These are phyloP conservation scores for Butyriboletus appendiculatus DNA, from an alignment of 1,284 basidiomycete genomes.

Conservation along the genomic window DNA sequence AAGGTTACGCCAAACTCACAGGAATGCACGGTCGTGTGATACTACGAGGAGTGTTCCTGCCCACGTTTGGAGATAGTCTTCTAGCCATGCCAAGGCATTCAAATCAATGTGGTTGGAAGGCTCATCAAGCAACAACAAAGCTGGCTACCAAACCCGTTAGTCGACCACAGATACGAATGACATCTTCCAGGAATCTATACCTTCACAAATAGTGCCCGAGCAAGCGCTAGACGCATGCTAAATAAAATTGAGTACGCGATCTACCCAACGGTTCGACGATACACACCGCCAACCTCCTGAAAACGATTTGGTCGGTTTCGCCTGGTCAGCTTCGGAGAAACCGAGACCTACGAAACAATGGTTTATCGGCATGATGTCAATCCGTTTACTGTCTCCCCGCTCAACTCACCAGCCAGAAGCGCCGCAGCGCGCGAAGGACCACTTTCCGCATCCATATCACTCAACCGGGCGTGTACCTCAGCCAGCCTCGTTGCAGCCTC, in stretches of 20 bases:
- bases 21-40: slow-evolving; percentile 98
- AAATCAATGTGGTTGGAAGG: slow-evolving; percentile 97
- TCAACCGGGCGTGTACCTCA: slow-evolving; percentile 88
- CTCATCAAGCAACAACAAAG: slow-evolving; percentile 88
- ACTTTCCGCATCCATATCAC: slow-evolving; percentile 98
- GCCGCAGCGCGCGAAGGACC: slow-evolving; percentile 93
- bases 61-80: slow-evolving; percentile 99
- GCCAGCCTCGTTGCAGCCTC: slow-evolving; percentile 85
- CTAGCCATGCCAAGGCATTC: slow-evolving; percentile 84
- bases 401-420: slow-evolving; percentile 73
- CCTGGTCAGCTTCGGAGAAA: slow-evolving; percentile 88
- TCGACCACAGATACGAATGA: background rate
- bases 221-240: slow-evolving; percentile 84
- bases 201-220: slow-evolving; percentile 94
- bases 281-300: slow-evolving; percentile 94
- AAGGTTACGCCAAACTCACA: slow-evolving; percentile 47
- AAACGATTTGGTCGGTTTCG: slow-evolving; percentile 82
- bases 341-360: slow-evolving; percentile 64
- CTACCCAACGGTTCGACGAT: background rate
- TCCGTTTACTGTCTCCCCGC: background rate
- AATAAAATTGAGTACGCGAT: background rate
- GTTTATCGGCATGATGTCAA: background rate
- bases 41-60: slow-evolving; percentile 93
- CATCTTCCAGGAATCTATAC: slow-evolving; percentile 38
- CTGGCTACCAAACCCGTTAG: slow-evolving; percentile 45